A percentile compares a stretch with the other conserved stretches of the same genome.
These are phyloP conservation scores for Verticillium klebahnii DNA, from an alignment of 2,329 filamentous ascomycete genomes.

Conservation along the genomic window DNA sequence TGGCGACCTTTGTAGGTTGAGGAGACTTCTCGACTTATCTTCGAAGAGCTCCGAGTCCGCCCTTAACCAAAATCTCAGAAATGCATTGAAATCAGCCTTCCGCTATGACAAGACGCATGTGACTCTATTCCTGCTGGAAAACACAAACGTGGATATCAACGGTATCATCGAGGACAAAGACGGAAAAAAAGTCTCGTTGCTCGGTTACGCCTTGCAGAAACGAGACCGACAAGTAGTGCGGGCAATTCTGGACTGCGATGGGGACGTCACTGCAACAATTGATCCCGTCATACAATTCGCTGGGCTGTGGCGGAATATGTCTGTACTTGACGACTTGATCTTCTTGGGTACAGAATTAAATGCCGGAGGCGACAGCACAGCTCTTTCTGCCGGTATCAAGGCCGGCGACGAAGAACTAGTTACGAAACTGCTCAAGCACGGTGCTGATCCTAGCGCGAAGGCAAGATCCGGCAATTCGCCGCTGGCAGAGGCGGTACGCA, in stretches of 20 bases:
- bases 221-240: no score
- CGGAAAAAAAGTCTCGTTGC: no score
- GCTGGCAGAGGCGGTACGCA: neutral
- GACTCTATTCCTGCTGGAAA: no score
- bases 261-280: no score
- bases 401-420: neutral
- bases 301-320: neutral
- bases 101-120: no score
- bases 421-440: neutral
- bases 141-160: no score
- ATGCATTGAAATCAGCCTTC: no score
- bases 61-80: accelerated
- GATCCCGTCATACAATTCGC: neutral
- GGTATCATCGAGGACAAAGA: accelerated
- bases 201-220: no score
- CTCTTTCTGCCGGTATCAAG: neutral
- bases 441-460: neutral
- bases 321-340: neutral
- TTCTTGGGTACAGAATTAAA: neutral
- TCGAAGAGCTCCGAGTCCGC: neutral
- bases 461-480: neutral
- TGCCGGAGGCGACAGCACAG: no score
- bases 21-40: neutral
- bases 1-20: neutral
- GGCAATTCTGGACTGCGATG: no score